Percentiles rank a stretch among this genome's conserved stretches.
Evolutionary conservation across 345 rosid species (phyloP).

Genomic region (Corchorus capsularis): DNA sequence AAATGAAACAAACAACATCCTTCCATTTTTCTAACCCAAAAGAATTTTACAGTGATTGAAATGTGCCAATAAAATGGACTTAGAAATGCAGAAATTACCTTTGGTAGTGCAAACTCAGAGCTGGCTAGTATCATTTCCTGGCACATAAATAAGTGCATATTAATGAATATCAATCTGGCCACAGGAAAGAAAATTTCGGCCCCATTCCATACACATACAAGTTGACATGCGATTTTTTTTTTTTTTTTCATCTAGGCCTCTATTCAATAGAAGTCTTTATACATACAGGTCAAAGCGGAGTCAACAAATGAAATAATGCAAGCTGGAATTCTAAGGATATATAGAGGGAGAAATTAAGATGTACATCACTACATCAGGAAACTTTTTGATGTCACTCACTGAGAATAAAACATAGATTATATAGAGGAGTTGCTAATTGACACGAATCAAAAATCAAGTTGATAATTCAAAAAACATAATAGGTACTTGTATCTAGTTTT

Average conservation of each 20-base stretch:
- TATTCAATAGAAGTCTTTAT: not conserved
- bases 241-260: not conserved
- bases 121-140: constrained; percentile 96
- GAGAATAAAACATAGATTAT: not conserved
- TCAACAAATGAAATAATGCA: not conserved
- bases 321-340: constrained; percentile 4
- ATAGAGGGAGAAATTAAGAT: not conserved
- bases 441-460: not conserved
- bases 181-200: not conserved
- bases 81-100: constrained; percentile 41
- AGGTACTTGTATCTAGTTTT: not conserved
- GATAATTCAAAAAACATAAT: too few relatives aligned
- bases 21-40: not conserved
- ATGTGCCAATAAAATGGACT: constrained; percentile 7
- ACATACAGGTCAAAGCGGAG: not conserved
- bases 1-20: constrained; percentile 12
- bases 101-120: constrained; percentile 52
- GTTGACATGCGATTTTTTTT: not conserved
- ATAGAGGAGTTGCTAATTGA: not conserved
- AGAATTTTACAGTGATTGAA: not conserved
- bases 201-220: not conserved
- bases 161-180: not conserved
- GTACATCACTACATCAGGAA: not conserved
- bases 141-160: constrained; percentile 16
- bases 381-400: not conserved